phyloP scores from a whole-genome alignment of 106 monocot species.

The Phalaenopsis equestris region DNA sequence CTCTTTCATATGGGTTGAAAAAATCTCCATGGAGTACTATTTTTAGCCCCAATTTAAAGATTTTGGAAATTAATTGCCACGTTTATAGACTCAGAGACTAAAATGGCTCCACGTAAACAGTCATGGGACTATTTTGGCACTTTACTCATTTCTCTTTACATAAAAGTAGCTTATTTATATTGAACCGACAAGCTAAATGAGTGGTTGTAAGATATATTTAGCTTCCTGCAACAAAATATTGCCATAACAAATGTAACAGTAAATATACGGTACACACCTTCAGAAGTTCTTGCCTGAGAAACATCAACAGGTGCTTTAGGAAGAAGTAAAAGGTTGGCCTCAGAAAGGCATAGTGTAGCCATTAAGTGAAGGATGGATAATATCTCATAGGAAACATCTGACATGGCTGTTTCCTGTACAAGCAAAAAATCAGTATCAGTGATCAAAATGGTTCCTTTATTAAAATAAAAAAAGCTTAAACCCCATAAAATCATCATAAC shows the following conservation, averaged over 20 bases:
- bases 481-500: background rate
- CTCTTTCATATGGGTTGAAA: no score
- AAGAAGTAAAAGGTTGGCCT: constrained; percentile 65
- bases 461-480: background rate
- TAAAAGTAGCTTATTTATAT: background rate
- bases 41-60: no score
- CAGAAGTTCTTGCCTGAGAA: constrained; percentile 41
- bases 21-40: no score
- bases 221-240: background rate
- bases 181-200: background rate
- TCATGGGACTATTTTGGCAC: background rate
- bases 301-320: constrained; percentile 41
- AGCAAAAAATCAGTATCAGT: background rate
- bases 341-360: constrained; percentile 63
- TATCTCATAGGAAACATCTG: constrained; percentile 80
- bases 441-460: background rate
- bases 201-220: background rate
- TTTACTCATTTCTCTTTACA: background rate
- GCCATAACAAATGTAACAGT: background rate
- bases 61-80: no score
- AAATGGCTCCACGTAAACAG: no score
- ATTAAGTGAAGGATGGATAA: constrained; percentile 78
- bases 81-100: background rate
- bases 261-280: constrained; percentile 37
- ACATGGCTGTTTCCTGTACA: constrained; percentile 62